Percentiles rank a stretch among this genome's conserved stretches.
These are phyloP conservation scores for Hypholoma sublateritium DNA, from an alignment of 768 basidiomycete genomes.

Conservation along the genomic window DNA sequence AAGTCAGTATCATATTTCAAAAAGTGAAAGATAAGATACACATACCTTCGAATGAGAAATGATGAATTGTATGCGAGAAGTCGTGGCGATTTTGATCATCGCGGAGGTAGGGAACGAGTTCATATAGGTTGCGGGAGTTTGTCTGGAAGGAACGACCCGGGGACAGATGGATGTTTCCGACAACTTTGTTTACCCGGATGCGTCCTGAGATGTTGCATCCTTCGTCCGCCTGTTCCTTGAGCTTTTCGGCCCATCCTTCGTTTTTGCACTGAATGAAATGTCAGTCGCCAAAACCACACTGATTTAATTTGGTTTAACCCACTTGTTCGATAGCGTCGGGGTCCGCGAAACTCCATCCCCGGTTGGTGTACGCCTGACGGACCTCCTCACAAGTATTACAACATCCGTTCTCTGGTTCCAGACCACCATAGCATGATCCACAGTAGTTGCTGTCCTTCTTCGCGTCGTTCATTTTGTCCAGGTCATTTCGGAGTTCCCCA, in stretches of 20 bases:
- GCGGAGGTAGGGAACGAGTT: constrained; percentile 92
- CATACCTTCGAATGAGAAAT: constrained; percentile 70
- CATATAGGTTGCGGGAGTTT: constrained; percentile 74
- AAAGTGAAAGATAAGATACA: constrained; percentile 1
- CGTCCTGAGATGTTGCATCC: constrained; percentile 93
- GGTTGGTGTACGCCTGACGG: constrained; percentile 81
- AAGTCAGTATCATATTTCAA: neutral
- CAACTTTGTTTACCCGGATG: constrained; percentile 94
- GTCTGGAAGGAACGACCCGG: constrained; percentile 96
- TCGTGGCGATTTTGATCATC: constrained; percentile 89
- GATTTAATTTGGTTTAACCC: constrained; percentile 18
- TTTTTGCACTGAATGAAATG: constrained; percentile 65
- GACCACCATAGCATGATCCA: constrained; percentile 94
- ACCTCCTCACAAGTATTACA: constrained; percentile 98
- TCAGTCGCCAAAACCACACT: neutral
- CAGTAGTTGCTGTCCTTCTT: constrained; percentile 66
- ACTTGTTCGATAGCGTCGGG: constrained; percentile 95
- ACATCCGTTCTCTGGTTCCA: constrained; percentile 74
- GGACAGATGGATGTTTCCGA: constrained; percentile 93
- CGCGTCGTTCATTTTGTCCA: constrained; percentile 73
- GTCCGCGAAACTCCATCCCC: constrained; percentile 93
- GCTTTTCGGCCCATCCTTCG: constrained; percentile 94
- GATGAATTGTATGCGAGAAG: constrained; percentile 87
- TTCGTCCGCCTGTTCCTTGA: constrained; percentile 89
- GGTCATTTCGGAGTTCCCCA: constrained; percentile 79